Evolutionary conservation across 441 rosid genomes (phyloP).

Genomic region (Melastoma candidum): DNA sequence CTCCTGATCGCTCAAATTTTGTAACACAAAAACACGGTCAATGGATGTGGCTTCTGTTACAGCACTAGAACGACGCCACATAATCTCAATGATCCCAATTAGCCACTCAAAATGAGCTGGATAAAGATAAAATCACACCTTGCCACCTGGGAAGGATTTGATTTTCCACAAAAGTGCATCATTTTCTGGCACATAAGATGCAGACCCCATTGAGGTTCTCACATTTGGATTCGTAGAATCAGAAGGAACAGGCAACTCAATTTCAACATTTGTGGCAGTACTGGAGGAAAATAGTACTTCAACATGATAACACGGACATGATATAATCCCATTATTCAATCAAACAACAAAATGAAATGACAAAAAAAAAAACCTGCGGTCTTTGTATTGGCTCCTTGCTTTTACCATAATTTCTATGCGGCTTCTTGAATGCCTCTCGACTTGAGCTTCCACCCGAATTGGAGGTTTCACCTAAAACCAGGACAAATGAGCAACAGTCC

Average conservation of each 20-base stretch:
- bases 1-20: conserved; percentile 39
- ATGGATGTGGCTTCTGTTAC: not conserved
- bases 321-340: conserved; percentile 4
- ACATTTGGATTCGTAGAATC: conserved; percentile 90
- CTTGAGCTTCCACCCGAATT: conserved; percentile 99
- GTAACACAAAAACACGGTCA: not conserved
- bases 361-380: conserved; percentile 56
- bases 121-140: conserved; percentile 32
- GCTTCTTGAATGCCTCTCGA: conserved; percentile 96
- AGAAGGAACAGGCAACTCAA: conserved; percentile 83
- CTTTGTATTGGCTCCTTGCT: conserved; percentile 98
- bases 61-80: not conserved
- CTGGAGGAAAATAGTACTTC: conserved; percentile 28
- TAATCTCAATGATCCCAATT: not conserved
- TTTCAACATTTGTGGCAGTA: conserved; percentile 95
- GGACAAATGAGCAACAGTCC: conserved; percentile 1
- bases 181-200: conserved; percentile 86
- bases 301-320: not conserved
- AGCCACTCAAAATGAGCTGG: not conserved
- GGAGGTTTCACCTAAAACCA: conserved; percentile 80
- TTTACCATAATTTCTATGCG: conserved; percentile 89
- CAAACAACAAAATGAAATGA: not conserved
- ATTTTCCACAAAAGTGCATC: conserved; percentile 97
- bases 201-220: conserved; percentile 95
- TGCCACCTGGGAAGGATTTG: conserved; percentile 93